A percentile compares a stretch with the other conserved stretches of the same genome.
Evolutionary conservation across 805 yeast species (phyloP).

Genomic region (Saccharomyces mikatae): DNA sequence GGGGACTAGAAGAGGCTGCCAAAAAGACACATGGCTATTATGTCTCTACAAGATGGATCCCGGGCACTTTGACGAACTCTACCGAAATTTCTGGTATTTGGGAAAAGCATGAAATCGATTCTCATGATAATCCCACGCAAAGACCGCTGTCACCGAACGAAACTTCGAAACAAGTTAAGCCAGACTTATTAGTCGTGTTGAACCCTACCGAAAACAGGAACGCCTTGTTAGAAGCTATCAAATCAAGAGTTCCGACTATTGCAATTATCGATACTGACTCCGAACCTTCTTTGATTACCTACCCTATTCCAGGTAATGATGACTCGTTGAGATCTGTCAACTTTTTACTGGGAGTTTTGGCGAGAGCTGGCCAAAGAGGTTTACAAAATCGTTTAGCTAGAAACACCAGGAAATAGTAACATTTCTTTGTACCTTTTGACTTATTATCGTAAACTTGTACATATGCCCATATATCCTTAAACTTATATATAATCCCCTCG

Average conservation of each 20-base stretch:
- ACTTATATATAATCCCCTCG: not conserved
- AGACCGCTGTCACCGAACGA: conserved; percentile 47
- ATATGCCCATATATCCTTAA: not conserved
- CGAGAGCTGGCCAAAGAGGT: conserved; percentile 81
- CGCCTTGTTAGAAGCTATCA: conserved; percentile 73
- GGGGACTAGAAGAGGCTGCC: conserved; percentile 74
- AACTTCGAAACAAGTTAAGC: conserved; percentile 55
- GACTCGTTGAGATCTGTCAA: conserved; percentile 78
- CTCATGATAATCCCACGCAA: conserved; percentile 59
- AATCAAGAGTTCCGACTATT: conserved; percentile 80
- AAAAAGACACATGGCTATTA: conserved; percentile 68
- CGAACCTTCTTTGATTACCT: conserved; percentile 82
- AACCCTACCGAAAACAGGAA: conserved; percentile 83
- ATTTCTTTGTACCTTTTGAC: not conserved
- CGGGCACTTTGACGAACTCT: conserved; percentile 88
- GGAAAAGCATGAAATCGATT: conserved; percentile 69
- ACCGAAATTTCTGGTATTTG: conserved; percentile 50
- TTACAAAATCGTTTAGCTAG: conserved; percentile 45
- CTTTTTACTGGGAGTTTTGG: conserved; percentile 71
- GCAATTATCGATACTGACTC: conserved; percentile 91
- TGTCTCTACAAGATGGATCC: conserved; percentile 82
- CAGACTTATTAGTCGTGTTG: conserved; percentile 78
- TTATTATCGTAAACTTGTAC: not conserved
- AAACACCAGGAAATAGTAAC: not conserved
- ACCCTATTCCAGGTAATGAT: conserved; percentile 95